Conservation (phyloP, 768 basidiomycete genomes). For the Xerocomellus dryophilus region DNA sequence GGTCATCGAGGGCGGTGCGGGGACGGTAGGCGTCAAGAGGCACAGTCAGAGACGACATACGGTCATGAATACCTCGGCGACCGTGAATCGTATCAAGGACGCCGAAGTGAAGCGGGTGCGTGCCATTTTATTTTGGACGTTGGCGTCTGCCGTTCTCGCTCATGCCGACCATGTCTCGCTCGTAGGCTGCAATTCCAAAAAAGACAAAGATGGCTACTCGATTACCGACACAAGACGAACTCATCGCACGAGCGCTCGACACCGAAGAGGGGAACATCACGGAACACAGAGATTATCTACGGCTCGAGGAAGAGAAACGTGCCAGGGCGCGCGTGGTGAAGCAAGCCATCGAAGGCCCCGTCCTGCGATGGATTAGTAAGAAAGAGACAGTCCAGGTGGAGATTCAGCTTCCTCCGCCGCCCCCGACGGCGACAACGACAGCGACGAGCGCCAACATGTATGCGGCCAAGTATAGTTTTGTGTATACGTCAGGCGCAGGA, state of each 20-base stretch:
- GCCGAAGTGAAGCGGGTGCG: constrained; percentile 61
- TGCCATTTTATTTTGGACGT: background rate
- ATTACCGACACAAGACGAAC: constrained; percentile 72
- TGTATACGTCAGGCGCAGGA: constrained; percentile 14
- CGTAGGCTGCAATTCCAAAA: constrained; percentile 58
- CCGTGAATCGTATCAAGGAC: constrained; percentile 60
- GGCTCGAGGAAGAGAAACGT: constrained; percentile 78
- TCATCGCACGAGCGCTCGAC: constrained; percentile 79
- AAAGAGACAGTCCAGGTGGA: constrained; percentile 54
- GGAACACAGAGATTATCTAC: constrained; percentile 76
- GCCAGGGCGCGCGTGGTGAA: constrained; percentile 60
- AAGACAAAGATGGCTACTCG: constrained; percentile 53
- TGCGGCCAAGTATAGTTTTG: constrained; percentile 19
- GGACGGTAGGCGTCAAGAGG: constrained; percentile 31
- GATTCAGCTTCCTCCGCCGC: constrained; percentile 15
- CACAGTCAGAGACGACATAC: constrained; percentile 70
- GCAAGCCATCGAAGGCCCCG: constrained; percentile 58
- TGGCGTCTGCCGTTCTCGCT: background rate
- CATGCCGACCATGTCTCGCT: background rate
- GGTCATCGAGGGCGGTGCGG: constrained; percentile 37
- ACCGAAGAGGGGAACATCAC: constrained; percentile 83
- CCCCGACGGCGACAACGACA: constrained; percentile 14
- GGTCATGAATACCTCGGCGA: constrained; percentile 65
- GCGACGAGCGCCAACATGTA: constrained; percentile 5
- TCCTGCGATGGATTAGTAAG: constrained; percentile 69